Evolutionary conservation across 2,329 filamentous ascomycete genomes (phyloP).

Genomic region (Fusarium phyllophilum): DNA sequence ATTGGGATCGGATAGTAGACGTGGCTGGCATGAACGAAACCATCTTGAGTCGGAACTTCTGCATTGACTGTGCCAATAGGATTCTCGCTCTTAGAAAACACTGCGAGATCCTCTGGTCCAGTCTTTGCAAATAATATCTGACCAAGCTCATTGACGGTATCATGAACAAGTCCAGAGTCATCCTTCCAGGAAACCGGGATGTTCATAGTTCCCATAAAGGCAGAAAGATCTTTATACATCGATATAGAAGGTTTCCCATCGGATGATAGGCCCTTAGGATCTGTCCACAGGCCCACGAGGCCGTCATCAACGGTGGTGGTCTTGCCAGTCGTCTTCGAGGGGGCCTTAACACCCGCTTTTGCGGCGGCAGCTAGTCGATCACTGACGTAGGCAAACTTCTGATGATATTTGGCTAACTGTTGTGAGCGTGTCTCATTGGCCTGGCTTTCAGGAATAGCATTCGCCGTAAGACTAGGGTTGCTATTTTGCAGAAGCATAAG

Average conservation of each 20-base stretch:
- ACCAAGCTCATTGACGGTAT: background rate
- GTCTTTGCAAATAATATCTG: background rate
- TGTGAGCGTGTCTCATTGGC: background rate
- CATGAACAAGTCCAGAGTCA: background rate
- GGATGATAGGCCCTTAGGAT: background rate
- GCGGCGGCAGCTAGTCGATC: background rate
- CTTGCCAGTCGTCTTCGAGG: rapidly evolving
- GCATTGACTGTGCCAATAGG: background rate
- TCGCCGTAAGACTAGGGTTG: rapidly evolving
- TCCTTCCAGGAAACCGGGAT: background rate
- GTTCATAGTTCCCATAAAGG: background rate
- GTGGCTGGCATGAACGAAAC: background rate
- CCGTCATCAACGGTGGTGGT: background rate
- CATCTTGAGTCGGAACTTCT: background rate
- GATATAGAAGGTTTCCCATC: background rate
- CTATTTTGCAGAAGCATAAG: rapidly evolving
- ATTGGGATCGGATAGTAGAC: background rate
- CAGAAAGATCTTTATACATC: background rate
- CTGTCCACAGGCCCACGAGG: background rate
- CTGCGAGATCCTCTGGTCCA: background rate
- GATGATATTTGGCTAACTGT: background rate
- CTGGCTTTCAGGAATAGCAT: background rate
- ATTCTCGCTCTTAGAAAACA: background rate
- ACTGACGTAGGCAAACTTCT: background rate
- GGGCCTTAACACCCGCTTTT: background rate